These are phyloP conservation scores for Leccinum imitatum DNA, from an alignment of 768 basidiomycete species.

Conservation along the genomic window DNA sequence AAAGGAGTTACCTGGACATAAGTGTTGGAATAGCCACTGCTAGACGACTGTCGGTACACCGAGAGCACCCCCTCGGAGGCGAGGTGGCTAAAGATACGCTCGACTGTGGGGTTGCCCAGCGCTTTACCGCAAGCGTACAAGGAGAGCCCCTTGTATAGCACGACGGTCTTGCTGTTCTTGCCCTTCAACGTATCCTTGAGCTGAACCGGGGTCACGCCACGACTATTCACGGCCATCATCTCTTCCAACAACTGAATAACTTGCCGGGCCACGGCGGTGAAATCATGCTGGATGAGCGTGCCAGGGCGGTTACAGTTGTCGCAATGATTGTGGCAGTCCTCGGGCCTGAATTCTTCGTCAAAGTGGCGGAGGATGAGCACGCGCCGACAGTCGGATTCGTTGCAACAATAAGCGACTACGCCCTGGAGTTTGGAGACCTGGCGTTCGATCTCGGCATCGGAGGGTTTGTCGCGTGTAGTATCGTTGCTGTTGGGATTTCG, in stretches of 20 bases:
- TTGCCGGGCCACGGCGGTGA: slow-evolving; percentile 55
- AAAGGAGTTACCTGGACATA: slow-evolving; percentile 49
- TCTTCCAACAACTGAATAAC: slow-evolving; percentile 58
- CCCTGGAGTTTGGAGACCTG: slow-evolving; percentile 69
- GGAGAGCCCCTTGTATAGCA: slow-evolving; percentile 40
- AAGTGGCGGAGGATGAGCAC: slow-evolving; percentile 88
- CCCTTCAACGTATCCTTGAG: slow-evolving; percentile 69
- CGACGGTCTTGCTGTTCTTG: slow-evolving; percentile 42
- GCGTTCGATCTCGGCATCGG: slow-evolving; percentile 57
- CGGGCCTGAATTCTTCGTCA: slow-evolving; percentile 72
- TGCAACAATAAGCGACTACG: slow-evolving; percentile 79
- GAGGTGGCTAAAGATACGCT: slow-evolving; percentile 64
- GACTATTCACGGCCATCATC: slow-evolving; percentile 39
- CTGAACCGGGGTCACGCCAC: slow-evolving; percentile 58
- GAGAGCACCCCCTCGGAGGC: slow-evolving; percentile 48
- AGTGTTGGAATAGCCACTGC: slow-evolving; percentile 48
- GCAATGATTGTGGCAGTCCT: slow-evolving; percentile 67
- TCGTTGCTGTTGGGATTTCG: slow-evolving; percentile 44
- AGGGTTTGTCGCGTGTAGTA: slow-evolving; percentile 32
- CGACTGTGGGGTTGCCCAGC: slow-evolving; percentile 52
- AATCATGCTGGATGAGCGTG: slow-evolving; percentile 49
- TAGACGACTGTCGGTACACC: slow-evolving; percentile 43
- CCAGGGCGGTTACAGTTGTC: slow-evolving; percentile 74
- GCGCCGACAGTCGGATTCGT: slow-evolving; percentile 84
- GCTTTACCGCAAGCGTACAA: slow-evolving; percentile 37